A percentile compares a stretch with the other conserved stretches of the same genome.
Evolutionary conservation across 228 moss, liverwort and hornwort species (phyloP).

Genomic region (Sphagnum fallax): DNA sequence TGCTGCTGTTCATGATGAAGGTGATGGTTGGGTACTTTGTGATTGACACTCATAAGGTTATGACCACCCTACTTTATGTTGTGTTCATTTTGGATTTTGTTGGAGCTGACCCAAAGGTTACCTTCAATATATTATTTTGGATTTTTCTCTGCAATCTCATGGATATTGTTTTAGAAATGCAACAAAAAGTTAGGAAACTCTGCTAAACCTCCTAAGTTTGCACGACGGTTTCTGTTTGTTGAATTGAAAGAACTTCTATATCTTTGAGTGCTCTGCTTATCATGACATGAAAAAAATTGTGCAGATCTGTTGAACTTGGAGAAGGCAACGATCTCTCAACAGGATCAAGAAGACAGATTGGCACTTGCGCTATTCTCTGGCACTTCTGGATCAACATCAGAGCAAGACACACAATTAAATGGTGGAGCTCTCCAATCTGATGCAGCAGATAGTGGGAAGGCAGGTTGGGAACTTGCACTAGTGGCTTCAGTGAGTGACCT

Average conservation of each 20-base stretch:
- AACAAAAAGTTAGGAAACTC: too few species aligned
- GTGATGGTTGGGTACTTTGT: too few species aligned
- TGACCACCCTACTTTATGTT: too few species aligned
- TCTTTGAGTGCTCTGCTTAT: slow-evolving; percentile 53
- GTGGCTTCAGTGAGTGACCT: slow-evolving; percentile 80
- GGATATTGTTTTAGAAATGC: too few species aligned
- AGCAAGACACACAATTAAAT: not conserved
- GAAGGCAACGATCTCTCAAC: slow-evolving; percentile 21
- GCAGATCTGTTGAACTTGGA: slow-evolving; percentile 36
- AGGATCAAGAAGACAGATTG: slow-evolving; percentile 34
- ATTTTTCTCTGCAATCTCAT: not conserved
- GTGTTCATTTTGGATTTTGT: too few species aligned
- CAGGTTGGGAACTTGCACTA: slow-evolving; percentile 89
- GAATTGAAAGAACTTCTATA: not conserved
- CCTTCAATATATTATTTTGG: not conserved
- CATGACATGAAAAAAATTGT: slow-evolving; percentile 49
- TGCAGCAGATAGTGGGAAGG: slow-evolving; percentile 58
- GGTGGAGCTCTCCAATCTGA: slow-evolving; percentile 17
- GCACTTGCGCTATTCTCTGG: slow-evolving; percentile 43
- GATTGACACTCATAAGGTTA: too few species aligned
- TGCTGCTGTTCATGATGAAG: too few species aligned
- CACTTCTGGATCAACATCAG: slow-evolving; percentile 12
- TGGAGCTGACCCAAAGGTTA: not conserved
- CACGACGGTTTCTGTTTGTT: not conserved
- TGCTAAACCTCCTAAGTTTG: too few species aligned